These are phyloP conservation scores for Macrophomina phaseolina DNA, from an alignment of 2,329 filamentous ascomycete species.

Conservation along the genomic window DNA sequence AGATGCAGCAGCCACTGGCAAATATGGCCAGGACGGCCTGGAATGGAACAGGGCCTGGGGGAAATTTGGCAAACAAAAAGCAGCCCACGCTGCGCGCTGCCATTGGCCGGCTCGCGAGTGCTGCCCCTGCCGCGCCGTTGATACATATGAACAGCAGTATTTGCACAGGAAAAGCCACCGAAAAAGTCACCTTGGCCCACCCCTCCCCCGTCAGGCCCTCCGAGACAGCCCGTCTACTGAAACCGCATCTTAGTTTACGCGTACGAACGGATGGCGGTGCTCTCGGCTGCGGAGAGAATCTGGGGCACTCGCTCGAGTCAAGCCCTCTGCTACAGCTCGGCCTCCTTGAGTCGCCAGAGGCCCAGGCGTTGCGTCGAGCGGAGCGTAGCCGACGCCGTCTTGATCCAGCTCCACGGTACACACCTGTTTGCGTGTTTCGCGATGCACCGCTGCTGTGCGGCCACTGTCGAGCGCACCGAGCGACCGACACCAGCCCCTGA, in stretches of 20 bases:
- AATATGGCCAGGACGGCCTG: slow-evolving; percentile 1
- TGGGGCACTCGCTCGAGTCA: slow-evolving; percentile 1
- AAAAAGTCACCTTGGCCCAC: slow-evolving; percentile 16
- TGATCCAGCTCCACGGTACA: neutral
- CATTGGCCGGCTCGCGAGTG: neutral
- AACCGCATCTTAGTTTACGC: neutral
- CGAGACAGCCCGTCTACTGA: slow-evolving; percentile 5
- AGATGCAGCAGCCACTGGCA: neutral
- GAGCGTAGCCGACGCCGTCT: neutral
- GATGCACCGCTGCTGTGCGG: neutral
- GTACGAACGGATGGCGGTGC: slow-evolving; percentile 8
- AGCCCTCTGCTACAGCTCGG: neutral
- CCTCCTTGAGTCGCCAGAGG: neutral
- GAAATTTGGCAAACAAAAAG: slow-evolving; percentile 21
- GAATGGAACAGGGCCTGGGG: neutral
- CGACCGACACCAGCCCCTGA: neutral
- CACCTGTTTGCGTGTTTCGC: neutral
- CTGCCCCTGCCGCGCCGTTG: slow-evolving; percentile 6
- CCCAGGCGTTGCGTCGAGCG: slow-evolving; percentile 5
- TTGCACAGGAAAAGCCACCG: slow-evolving; percentile 1
- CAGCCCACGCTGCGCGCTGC: neutral
- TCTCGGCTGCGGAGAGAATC: slow-evolving; percentile 9
- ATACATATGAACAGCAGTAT: neutral
- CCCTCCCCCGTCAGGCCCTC: neutral
- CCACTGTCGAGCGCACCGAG: neutral